Evolutionary conservation across 140 eudicot species (phyloP).

Genomic region (Ambrosia hybrid): DNA sequence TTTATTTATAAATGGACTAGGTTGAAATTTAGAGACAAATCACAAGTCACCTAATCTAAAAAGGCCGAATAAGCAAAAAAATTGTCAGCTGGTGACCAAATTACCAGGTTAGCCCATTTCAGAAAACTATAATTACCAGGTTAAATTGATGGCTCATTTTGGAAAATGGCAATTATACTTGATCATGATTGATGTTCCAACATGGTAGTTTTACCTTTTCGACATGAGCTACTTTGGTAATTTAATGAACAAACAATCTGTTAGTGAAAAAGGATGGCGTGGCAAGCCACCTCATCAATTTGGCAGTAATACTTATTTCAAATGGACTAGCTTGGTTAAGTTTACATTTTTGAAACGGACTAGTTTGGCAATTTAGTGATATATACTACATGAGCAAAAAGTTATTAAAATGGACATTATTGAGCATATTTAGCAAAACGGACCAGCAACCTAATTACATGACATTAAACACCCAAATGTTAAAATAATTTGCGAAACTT

Average conservation of each 20-base stretch:
- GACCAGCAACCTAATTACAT: constrained; percentile 3
- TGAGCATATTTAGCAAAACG: background rate
- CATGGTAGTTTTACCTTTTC: background rate
- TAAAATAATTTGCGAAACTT: no score
- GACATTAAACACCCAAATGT: background rate
- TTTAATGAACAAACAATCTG: no score
- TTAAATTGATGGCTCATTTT: no score
- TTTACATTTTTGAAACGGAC: background rate
- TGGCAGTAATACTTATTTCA: no score
- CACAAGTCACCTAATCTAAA: background rate
- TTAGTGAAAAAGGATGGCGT: no score
- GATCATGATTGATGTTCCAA: background rate
- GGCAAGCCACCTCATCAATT: no score
- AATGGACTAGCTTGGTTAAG: background rate
- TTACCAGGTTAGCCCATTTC: background rate
- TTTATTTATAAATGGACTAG: background rate
- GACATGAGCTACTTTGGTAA: no score
- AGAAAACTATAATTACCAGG: no score
- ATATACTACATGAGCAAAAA: background rate
- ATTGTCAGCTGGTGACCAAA: background rate
- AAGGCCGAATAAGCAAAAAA: background rate
- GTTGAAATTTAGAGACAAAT: background rate
- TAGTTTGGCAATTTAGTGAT: background rate
- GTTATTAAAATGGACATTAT: background rate
- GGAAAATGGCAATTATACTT: no score